These are phyloP conservation scores for Fusarium euwallaceae DNA, from an alignment of 2,329 filamentous ascomycete genomes.

Conservation along the genomic window DNA sequence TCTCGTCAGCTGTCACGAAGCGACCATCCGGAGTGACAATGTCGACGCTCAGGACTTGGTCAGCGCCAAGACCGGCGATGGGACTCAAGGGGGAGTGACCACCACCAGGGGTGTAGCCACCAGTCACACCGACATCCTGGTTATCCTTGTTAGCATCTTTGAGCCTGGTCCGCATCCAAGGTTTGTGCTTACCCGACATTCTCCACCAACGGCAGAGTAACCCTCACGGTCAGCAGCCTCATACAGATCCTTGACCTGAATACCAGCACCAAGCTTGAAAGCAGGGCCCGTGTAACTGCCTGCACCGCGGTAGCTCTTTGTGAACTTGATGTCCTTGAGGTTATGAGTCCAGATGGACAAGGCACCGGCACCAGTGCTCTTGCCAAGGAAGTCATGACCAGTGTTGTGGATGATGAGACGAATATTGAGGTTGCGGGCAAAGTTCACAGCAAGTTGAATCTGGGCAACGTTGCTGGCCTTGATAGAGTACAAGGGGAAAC, in stretches of 20 bases:
- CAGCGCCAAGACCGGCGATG: conserved; percentile 68
- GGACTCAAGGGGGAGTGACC: conserved; percentile 68
- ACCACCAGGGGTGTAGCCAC: conserved; percentile 72
- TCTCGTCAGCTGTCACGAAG: conserved; percentile 57
- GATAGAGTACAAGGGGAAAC: conserved; percentile 58
- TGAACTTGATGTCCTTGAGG: conserved; percentile 57
- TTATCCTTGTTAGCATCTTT: neutral
- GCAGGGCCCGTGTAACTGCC: conserved; percentile 63
- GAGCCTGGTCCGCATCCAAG: accelerated
- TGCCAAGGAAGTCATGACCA: conserved; percentile 67
- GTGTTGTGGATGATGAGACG: conserved; percentile 64
- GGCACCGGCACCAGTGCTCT: conserved; percentile 66
- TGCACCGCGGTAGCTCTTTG: conserved; percentile 55
- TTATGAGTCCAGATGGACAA: conserved; percentile 57
- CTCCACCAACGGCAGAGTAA: conserved; percentile 66
- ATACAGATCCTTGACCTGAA: conserved; percentile 62
- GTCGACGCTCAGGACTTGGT: conserved; percentile 68
- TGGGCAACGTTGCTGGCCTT: conserved; percentile 58
- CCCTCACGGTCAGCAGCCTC: conserved; percentile 59
- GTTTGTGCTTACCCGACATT: conserved; percentile 51
- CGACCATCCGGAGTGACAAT: conserved; percentile 65
- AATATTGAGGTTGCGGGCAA: conserved; percentile 61
- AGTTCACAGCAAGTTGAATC: conserved; percentile 61
- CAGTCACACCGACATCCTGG: conserved; percentile 67
- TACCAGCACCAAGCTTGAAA: conserved; percentile 66